These are phyloP conservation scores for Athelia psychrophila DNA, from an alignment of 1,284 basidiomycete genomes.

Conservation along the genomic window DNA sequence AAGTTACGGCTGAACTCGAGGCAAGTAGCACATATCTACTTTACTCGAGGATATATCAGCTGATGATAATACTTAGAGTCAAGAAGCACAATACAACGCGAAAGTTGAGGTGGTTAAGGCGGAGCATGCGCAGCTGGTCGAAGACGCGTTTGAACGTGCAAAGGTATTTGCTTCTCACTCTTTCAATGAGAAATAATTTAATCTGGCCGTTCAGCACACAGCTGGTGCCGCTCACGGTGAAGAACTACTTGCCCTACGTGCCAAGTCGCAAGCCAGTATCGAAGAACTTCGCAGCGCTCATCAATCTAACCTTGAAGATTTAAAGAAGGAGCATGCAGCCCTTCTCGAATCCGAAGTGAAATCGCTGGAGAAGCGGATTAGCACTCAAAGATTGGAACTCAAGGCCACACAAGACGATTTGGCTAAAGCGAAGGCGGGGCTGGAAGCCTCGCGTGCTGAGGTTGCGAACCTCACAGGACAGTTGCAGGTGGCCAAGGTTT, in stretches of 20 bases:
- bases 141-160: constrained; percentile 72
- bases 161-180: constrained; percentile 48
- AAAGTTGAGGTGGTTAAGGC: constrained; percentile 66
- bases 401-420: constrained; percentile 83
- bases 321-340: constrained; percentile 61
- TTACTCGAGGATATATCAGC: constrained; percentile 6
- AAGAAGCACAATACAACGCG: constrained; percentile 64
- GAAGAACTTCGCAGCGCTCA: constrained; percentile 67
- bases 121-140: constrained; percentile 62
- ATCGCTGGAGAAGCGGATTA: constrained; percentile 62
- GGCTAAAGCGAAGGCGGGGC: constrained; percentile 61
- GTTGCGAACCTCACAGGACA: constrained; percentile 55
- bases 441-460: constrained; percentile 51
- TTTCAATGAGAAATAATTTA: constrained; percentile 5
- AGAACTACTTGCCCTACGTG: constrained; percentile 68
- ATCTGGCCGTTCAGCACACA: constrained; percentile 45
- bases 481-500: constrained; percentile 56
- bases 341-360: constrained; percentile 54
- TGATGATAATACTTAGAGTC: constrained; percentile 43
- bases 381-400: constrained; percentile 61
- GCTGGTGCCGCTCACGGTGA: constrained; percentile 64
- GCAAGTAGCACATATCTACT: constrained; percentile 31
- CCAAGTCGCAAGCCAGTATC: constrained; percentile 60
- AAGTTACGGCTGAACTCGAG: constrained; percentile 59
- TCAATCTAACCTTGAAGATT: constrained; percentile 51